phyloP scores from a whole-genome alignment of 106 monocot species.

The Acorus calamus region DNA sequence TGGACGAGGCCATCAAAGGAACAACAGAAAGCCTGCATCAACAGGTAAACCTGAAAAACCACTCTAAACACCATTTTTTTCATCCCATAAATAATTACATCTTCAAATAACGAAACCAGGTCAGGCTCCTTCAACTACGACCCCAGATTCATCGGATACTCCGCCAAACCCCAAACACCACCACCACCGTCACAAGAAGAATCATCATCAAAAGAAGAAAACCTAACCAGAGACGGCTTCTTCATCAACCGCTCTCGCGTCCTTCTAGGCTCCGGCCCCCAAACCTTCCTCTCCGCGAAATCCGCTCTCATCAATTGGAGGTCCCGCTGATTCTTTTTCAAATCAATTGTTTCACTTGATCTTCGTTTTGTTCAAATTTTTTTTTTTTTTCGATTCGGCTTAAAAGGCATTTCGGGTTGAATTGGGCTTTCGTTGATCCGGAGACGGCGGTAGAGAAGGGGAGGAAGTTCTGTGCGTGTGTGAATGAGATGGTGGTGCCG shows the following conservation, averaged over 20 bases:
- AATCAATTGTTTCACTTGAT: background rate
- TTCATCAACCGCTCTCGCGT: constrained; percentile 68
- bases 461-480: constrained; percentile 56
- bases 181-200: background rate
- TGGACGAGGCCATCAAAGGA: constrained; percentile 49
- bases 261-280: constrained; percentile 67
- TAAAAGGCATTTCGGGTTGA: constrained; percentile 57
- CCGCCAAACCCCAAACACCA: background rate
- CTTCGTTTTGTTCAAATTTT: background rate
- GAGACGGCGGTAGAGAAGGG: constrained; percentile 47
- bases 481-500: constrained; percentile 62
- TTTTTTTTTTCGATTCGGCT: background rate
- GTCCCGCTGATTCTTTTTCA: constrained; percentile 2
- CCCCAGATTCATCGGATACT: constrained; percentile 32
- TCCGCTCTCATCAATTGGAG: constrained; percentile 73
- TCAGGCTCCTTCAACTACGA: constrained; percentile 74
- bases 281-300: constrained; percentile 60
- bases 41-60: background rate
- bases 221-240: constrained; percentile 49
- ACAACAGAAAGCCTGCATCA: constrained; percentile 55
- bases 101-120: background rate
- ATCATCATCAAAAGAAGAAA: background rate
- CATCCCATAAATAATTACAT: background rate
- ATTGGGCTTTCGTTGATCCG: constrained; percentile 71
- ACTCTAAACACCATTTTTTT: background rate